A percentile compares a stretch with the other conserved stretches of the same genome.
These are phyloP conservation scores for Stevia rebaudiana DNA, from an alignment of 140 eudicot genomes.

Conservation along the genomic window DNA sequence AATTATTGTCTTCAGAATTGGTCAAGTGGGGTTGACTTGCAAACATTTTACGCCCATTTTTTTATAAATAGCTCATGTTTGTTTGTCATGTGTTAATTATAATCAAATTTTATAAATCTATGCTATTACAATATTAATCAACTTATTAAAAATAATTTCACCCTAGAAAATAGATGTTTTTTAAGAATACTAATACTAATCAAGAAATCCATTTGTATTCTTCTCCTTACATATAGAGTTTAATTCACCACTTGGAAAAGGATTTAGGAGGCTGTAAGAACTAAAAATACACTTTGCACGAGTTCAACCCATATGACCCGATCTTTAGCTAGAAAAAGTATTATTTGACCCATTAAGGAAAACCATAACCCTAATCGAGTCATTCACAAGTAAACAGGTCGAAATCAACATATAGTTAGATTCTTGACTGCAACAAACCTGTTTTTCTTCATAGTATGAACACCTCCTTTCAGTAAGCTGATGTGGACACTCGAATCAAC, in stretches of 20 bases:
- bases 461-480: conserved; percentile 69
- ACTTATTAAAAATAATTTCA: neutral
- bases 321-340: neutral
- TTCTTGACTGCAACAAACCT: conserved; percentile 51
- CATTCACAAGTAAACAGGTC: neutral
- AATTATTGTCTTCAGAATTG: neutral
- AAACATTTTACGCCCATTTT: neutral
- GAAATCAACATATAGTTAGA: neutral
- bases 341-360: neutral
- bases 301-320: neutral
- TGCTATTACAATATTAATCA: neutral
- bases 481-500: conserved; percentile 76
- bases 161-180: neutral
- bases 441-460: conserved; percentile 47
- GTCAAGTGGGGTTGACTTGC: neutral
- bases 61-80: neutral
- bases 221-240: conserved; percentile 1
- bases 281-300: neutral
- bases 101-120: neutral
- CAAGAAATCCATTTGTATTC: neutral
- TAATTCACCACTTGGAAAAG: neutral
- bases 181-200: neutral
- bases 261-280: neutral
- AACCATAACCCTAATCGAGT: neutral
- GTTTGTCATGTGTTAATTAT: neutral